These are phyloP conservation scores for Phaffomyces opuntiae DNA, from an alignment of 805 yeast genomes.

Conservation along the genomic window DNA sequence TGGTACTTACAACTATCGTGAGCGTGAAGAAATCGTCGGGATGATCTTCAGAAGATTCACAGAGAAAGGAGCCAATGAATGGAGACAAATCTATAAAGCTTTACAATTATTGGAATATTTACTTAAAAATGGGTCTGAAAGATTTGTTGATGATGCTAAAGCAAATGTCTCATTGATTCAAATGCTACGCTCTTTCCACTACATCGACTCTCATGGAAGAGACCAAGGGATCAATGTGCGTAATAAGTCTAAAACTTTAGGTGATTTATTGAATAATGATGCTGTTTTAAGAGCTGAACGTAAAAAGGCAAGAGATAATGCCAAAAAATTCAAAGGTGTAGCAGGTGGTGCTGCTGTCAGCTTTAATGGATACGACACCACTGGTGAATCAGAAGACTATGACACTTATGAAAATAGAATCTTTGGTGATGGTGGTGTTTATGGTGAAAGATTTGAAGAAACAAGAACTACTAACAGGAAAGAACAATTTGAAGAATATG, in stretches of 20 bases:
- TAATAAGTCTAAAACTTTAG: slow-evolving; percentile 76
- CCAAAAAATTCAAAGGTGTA: slow-evolving; percentile 77
- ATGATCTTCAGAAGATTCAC: slow-evolving; percentile 85
- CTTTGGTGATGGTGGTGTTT: slow-evolving; percentile 68
- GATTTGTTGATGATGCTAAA: slow-evolving; percentile 92
- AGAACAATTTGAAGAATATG: slow-evolving; percentile 52
- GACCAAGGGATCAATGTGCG: slow-evolving; percentile 96
- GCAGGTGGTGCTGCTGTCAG: slow-evolving; percentile 46
- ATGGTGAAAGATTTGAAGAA: slow-evolving; percentile 59
- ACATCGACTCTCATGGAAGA: slow-evolving; percentile 85
- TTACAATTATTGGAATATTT: slow-evolving; percentile 87
- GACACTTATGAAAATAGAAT: slow-evolving; percentile 43
- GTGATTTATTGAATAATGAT: slow-evolving; percentile 70
- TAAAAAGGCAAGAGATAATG: slow-evolving; percentile 81
- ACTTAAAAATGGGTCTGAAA: slow-evolving; percentile 86
- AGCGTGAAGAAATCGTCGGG: slow-evolving; percentile 70
- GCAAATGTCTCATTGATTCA: slow-evolving; percentile 73
- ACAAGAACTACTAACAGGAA: slow-evolving; percentile 37
- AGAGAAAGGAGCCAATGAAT: slow-evolving; percentile 91
- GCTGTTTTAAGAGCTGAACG: slow-evolving; percentile 72
- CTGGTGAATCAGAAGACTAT: slow-evolving; percentile 31
- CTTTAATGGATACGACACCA: slow-evolving; percentile 19
- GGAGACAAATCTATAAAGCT: slow-evolving; percentile 97
- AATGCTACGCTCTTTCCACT: slow-evolving; percentile 90
- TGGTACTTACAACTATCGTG: slow-evolving; percentile 83